These are phyloP conservation scores for Hamamelis virginiana DNA, from an alignment of 164 flowering plant genomes.

Conservation along the genomic window DNA sequence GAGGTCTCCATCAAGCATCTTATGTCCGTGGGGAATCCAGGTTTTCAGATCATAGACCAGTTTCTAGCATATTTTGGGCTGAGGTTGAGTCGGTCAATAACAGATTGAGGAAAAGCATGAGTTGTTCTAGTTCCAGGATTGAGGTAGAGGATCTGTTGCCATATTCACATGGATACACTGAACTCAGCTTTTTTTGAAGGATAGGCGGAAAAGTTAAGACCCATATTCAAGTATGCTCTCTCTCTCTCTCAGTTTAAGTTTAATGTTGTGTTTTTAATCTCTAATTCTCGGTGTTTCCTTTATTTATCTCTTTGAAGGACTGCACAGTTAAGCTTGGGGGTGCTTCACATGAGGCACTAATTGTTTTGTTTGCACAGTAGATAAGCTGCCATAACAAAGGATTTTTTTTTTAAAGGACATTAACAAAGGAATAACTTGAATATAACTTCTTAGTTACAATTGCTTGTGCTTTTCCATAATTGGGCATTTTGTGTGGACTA, in stretches of 20 bases:
- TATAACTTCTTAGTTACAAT: background rate
- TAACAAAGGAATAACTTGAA: background rate
- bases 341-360: background rate
- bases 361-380: constrained; percentile 1
- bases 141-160: constrained; percentile 73
- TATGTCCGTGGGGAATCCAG: constrained; percentile 76
- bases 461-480: background rate
- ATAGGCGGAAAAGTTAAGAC: background rate
- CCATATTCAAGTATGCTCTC: constrained; percentile 25
- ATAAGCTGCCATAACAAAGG: constrained; percentile 3
- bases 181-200: constrained; percentile 62
- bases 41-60: constrained; percentile 82
- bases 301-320: background rate
- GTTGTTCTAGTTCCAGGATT: constrained; percentile 63
- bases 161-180: constrained; percentile 72
- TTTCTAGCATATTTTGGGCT: constrained; percentile 61
- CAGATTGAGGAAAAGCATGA: constrained; percentile 49
- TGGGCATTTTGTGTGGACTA: background rate
- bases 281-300: background rate
- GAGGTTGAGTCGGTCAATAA: constrained; percentile 61
- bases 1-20: constrained; percentile 69
- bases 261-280: background rate
- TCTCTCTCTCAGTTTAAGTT: constrained; percentile 7
- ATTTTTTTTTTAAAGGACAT: background rate
- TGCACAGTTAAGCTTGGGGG: background rate